Percentiles rank a stretch among this genome's conserved stretches.
Evolutionary conservation across 441 rosid species (phyloP).

Genomic region (Jatropha multifida): DNA sequence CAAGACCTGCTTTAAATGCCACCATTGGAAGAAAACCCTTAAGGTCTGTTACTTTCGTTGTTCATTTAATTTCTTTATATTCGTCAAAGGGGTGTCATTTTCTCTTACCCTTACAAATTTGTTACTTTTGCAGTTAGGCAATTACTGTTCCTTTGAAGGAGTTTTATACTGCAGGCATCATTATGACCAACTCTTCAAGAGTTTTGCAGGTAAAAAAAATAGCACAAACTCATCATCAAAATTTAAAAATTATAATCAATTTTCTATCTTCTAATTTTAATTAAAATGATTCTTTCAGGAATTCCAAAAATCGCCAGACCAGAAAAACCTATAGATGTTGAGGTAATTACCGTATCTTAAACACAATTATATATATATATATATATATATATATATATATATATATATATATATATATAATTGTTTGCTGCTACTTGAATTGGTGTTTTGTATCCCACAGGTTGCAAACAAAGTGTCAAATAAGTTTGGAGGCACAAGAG

Average conservation of each 20-base stretch:
- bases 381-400: background rate
- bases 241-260: background rate
- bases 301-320: slow-evolving; percentile 54
- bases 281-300: slow-evolving; percentile 32
- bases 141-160: slow-evolving; percentile 61
- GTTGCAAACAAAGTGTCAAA: slow-evolving; percentile 44
- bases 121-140: slow-evolving; percentile 46
- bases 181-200: slow-evolving; percentile 67
- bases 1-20: slow-evolving; percentile 59
- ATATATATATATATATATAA: background rate
- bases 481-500: slow-evolving; percentile 56
- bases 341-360: slow-evolving; percentile 31
- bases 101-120: no score
- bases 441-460: slow-evolving; percentile 25
- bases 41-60: no score
- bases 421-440: background rate
- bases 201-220: slow-evolving; percentile 48
- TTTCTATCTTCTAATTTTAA: background rate
- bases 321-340: slow-evolving; percentile 37
- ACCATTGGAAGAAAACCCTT: slow-evolving; percentile 62
- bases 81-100: no score
- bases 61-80: no score
- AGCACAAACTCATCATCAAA: background rate
- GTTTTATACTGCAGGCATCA: slow-evolving; percentile 68
- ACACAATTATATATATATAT: background rate